These are phyloP conservation scores for Dioscorea cayenensis DNA, from an alignment of 116 monocot species.

Conservation along the genomic window DNA sequence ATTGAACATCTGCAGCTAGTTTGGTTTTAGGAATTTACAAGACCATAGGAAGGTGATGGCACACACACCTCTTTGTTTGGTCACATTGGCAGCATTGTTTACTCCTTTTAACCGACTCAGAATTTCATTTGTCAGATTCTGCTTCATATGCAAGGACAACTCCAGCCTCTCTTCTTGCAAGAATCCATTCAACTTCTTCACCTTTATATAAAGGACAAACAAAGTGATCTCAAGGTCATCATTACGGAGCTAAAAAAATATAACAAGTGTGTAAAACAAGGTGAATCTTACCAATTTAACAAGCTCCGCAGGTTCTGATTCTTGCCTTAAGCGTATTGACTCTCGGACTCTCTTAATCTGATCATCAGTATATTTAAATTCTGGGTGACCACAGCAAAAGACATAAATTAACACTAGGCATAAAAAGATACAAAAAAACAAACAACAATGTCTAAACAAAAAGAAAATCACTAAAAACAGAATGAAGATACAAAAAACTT, in stretches of 20 bases:
- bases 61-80: conserved; percentile 49
- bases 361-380: conserved; percentile 37
- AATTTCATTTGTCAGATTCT: conserved; percentile 54
- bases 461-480: background rate
- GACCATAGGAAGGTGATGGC: background rate
- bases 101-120: conserved; percentile 45
- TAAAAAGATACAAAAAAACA: background rate
- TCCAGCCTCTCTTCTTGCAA: conserved; percentile 29
- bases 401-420: conserved; percentile 1
- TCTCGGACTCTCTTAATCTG: conserved; percentile 66
- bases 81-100: conserved; percentile 14
- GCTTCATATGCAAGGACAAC: conserved; percentile 39
- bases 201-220: conserved; percentile 30
- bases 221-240: background rate
- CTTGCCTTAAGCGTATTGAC: conserved; percentile 51
- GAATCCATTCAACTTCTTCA: conserved; percentile 40
- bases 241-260: background rate
- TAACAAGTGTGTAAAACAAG: background rate
- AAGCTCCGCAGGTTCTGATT: conserved; percentile 53
- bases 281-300: conserved; percentile 32
- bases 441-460: background rate
- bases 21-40: background rate
- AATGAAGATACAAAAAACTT: background rate
- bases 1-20: background rate
- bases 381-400: conserved; percentile 14